phyloP scores from a whole-genome alignment of 2,329 filamentous ascomycete species.

The Penicillium concentricum region DNA sequence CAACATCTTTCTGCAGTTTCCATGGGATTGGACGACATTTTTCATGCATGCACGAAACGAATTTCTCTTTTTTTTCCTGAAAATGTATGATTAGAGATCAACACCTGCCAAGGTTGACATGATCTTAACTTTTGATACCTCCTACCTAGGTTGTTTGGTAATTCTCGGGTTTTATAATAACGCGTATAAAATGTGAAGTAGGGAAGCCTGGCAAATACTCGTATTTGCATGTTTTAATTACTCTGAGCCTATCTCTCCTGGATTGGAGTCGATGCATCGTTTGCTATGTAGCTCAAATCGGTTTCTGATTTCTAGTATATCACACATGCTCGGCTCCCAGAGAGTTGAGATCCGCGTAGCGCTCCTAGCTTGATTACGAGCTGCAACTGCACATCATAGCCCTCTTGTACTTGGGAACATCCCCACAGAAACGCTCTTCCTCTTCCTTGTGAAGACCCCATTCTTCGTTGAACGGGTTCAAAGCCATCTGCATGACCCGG shows the following conservation, averaged over 20 bases:
- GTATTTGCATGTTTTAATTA: neutral
- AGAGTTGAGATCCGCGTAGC: neutral
- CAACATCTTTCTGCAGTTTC: conserved; percentile 17
- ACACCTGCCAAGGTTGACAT: conserved; percentile 16
- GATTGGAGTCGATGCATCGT: neutral
- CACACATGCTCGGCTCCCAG: neutral
- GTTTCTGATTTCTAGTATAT: neutral
- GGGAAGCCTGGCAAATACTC: conserved; percentile 1
- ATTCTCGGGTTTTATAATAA: conserved; percentile 20
- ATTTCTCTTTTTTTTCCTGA: conserved; percentile 13
- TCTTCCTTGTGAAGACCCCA: conserved; percentile 64
- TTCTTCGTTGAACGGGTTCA: conserved; percentile 79
- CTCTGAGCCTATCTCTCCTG: neutral
- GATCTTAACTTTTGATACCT: conserved; percentile 28
- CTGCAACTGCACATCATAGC: conserved; percentile 95
- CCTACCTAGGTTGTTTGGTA: conserved; percentile 20
- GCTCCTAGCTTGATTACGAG: conserved; percentile 53
- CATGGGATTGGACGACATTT: conserved; percentile 9
- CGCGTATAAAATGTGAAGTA: conserved; percentile 6
- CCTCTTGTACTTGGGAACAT: conserved; percentile 74
- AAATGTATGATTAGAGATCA: conserved; percentile 16
- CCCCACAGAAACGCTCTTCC: conserved; percentile 78
- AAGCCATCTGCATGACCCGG: conserved; percentile 76
- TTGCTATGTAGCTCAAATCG: neutral
- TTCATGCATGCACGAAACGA: conserved; percentile 16